Conservation (phyloP, 139 green algal genomes). For the Parachlorella kessleri region DNA sequence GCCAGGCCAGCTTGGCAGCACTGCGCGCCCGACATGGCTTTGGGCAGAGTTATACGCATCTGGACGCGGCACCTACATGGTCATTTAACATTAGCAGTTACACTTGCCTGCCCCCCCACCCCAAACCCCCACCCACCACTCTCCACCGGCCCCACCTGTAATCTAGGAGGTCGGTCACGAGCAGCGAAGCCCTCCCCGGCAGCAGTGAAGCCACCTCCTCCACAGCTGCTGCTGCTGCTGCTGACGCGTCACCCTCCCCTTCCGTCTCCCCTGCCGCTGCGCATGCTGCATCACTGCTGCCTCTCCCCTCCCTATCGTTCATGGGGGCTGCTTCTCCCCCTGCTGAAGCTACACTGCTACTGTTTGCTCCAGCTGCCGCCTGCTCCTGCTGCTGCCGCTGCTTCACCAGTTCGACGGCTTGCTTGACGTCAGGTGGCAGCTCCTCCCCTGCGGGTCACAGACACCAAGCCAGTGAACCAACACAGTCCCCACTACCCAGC, state of each 20-base stretch:
- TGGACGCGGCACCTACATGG: too few species aligned
- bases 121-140: neutral
- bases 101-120: neutral
- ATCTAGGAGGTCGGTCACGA: constrained; percentile 69
- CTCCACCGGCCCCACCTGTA: constrained; percentile 32
- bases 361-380: neutral
- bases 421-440: neutral
- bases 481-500: too few species aligned
- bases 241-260: neutral
- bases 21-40: too few species aligned
- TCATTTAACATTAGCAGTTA: too few species aligned
- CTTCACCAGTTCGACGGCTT: neutral
- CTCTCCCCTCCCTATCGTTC: too few species aligned
- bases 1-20: too few species aligned
- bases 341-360: neutral
- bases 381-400: neutral
- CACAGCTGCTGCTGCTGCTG: neutral
- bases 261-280: neutral
- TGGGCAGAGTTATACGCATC: too few species aligned
- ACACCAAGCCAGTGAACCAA: too few species aligned
- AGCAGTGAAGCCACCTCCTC: constrained; percentile 22
- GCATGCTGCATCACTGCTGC: too few species aligned
- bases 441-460: neutral
- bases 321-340: neutral
- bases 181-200: constrained; percentile 43